A percentile compares a stretch with the other conserved stretches of the same genome.
Conservation (phyloP, 208 protist species). For the Vickermania ingenoplastis region DNA sequence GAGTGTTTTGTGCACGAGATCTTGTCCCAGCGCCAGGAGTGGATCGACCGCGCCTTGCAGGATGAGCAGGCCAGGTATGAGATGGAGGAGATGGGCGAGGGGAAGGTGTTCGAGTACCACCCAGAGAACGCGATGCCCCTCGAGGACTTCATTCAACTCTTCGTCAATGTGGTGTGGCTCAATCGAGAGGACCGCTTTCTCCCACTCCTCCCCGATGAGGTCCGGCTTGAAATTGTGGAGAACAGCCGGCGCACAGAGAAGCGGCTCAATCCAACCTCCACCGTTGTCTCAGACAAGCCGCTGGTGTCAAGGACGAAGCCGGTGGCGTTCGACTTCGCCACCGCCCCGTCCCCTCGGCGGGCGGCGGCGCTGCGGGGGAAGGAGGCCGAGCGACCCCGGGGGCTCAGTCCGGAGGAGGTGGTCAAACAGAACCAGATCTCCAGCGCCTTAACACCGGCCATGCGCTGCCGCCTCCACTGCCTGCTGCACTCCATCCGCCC, state of each 20-base stretch:
- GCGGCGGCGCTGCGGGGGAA: background rate
- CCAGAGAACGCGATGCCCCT: conserved; percentile 10
- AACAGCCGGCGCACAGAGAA: conserved; percentile 3
- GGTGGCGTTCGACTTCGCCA: conserved; percentile 1
- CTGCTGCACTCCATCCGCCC: background rate
- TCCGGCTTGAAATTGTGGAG: conserved; percentile 2
- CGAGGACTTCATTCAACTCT: conserved; percentile 33
- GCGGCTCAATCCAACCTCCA: background rate
- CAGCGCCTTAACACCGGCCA: background rate
- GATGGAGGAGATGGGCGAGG: background rate
- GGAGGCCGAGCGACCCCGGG: background rate
- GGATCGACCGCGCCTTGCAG: background rate
- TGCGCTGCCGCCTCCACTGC: conserved; percentile 3
- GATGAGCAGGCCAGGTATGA: background rate
- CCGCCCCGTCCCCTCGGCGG: background rate
- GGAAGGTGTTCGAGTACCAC: background rate
- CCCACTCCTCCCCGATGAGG: conserved; percentile 15
- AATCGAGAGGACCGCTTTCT: conserved; percentile 20
- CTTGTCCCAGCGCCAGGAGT: conserved; percentile 34
- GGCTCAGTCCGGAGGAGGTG: background rate
- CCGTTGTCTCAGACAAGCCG: background rate
- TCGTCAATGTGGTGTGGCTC: conserved; percentile 44
- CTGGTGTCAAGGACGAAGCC: background rate
- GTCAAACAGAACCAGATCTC: background rate
- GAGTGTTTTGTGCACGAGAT: conserved; percentile 57